phyloP scores from a whole-genome alignment of 495 filamentous ascomycete genomes.

The Podospora australis region DNA sequence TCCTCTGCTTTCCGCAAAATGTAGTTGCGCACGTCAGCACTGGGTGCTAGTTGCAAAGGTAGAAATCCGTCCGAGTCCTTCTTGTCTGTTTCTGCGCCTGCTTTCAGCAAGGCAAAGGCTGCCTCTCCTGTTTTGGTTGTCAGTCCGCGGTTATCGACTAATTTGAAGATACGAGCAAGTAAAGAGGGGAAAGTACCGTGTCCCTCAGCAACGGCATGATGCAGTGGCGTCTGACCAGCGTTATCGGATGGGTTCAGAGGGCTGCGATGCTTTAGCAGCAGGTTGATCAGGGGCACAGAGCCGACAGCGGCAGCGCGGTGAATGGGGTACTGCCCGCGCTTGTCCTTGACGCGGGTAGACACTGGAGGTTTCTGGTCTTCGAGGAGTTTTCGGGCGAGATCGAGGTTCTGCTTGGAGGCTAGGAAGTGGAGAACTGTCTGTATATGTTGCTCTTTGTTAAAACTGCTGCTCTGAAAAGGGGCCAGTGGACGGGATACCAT shows the following conservation, averaged over 20 bases:
- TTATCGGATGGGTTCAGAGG: slow-evolving; percentile 83
- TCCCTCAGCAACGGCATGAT: slow-evolving; percentile 90
- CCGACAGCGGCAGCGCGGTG: slow-evolving; percentile 90
- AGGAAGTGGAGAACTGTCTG: slow-evolving; percentile 88
- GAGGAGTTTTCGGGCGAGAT: slow-evolving; percentile 71
- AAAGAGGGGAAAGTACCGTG: slow-evolving; percentile 49
- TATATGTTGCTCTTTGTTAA: no score
- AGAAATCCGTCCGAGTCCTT: slow-evolving; percentile 64
- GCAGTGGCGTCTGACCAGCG: slow-evolving; percentile 77
- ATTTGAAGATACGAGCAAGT: background rate
- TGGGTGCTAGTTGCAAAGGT: slow-evolving; percentile 79
- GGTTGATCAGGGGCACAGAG: slow-evolving; percentile 73
- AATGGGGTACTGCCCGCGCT: slow-evolving; percentile 75
- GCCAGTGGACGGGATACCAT: background rate
- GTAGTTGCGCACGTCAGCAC: slow-evolving; percentile 57
- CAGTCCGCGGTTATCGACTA: background rate
- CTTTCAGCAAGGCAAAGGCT: slow-evolving; percentile 72
- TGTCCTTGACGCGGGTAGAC: slow-evolving; percentile 77
- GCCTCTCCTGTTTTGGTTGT: slow-evolving; percentile 54
- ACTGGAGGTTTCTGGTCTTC: slow-evolving; percentile 57
- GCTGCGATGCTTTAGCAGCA: slow-evolving; percentile 71
- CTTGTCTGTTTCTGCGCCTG: slow-evolving; percentile 77
- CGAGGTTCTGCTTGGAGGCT: slow-evolving; percentile 81
- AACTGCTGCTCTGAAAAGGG: no score
- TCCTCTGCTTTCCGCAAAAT: slow-evolving; percentile 74